Conservation (phyloP, 768 basidiomycete species). For the Leucogyrophana mollusca region DNA sequence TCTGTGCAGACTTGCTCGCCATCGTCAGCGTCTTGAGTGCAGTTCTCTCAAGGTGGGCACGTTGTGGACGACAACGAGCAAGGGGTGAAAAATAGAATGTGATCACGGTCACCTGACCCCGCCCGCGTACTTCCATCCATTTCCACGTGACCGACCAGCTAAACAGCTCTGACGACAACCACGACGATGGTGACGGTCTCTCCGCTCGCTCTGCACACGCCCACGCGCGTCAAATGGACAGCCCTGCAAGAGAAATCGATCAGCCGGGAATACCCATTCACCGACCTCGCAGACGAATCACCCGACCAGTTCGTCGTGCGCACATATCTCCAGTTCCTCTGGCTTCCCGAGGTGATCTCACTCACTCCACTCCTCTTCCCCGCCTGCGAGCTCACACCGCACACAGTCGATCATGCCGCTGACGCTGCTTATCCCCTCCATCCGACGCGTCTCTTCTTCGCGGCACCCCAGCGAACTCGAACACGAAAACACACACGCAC, state of each 20-base stretch:
- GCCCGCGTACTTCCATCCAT: too few species aligned
- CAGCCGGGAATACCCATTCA: slow-evolving; percentile 55
- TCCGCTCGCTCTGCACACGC: slow-evolving; percentile 17
- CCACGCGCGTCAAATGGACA: slow-evolving; percentile 47
- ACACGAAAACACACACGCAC: slow-evolving; percentile 28
- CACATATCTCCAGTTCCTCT: slow-evolving; percentile 75
- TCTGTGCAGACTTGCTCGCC: too few species aligned
- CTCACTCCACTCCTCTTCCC: slow-evolving; percentile 3
- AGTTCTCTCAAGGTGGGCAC: too few species aligned
- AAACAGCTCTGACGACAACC: too few species aligned
- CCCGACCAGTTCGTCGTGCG: slow-evolving; percentile 57
- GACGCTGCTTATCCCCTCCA: slow-evolving; percentile 49
- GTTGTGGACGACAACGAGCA: too few species aligned
- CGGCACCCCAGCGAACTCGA: too few species aligned
- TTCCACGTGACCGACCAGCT: too few species aligned
- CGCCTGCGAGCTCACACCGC: not conserved
- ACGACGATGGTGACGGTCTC: slow-evolving; percentile 11
- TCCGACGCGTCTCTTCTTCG: slow-evolving; percentile 50
- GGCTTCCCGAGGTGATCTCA: slow-evolving; percentile 67
- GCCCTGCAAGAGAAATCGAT: slow-evolving; percentile 57
- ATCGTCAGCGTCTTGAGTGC: too few species aligned
- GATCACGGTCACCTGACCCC: too few species aligned
- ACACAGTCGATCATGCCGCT: slow-evolving; percentile 73
- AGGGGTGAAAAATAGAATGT: too few species aligned
- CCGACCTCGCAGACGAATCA: slow-evolving; percentile 38